A percentile compares a stretch with the other conserved stretches of the same genome.
Evolutionary conservation across 2,329 filamentous ascomycete species (phyloP).

Genomic region (Colletotrichum higginsianum): DNA sequence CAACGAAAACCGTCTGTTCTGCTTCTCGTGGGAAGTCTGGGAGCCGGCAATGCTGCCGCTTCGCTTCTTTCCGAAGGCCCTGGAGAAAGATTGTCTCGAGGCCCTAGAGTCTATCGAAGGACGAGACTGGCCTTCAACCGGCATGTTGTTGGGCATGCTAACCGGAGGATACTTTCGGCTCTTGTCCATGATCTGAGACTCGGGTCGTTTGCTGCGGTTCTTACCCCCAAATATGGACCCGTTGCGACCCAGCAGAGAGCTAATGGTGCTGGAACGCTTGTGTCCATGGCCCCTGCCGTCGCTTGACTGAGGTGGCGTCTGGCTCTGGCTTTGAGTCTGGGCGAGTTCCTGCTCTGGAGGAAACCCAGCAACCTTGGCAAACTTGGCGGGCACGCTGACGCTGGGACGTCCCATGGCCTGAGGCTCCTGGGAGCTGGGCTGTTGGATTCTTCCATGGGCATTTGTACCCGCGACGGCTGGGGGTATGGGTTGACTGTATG

Average conservation of each 20-base stretch:
- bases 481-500: conserved; percentile 90
- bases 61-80: conserved; percentile 78
- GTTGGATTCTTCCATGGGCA: conserved; percentile 90
- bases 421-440: conserved; percentile 84
- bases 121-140: conserved; percentile 70
- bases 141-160: conserved; percentile 85
- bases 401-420: conserved; percentile 75
- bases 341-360: conserved; percentile 62
- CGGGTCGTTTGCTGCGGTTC: conserved; percentile 64
- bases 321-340: conserved; percentile 22
- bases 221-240: conserved; percentile 84
- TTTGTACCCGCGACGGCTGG: conserved; percentile 91
- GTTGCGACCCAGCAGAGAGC: conserved; percentile 86
- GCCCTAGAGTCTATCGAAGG: conserved; percentile 79
- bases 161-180: conserved; percentile 87
- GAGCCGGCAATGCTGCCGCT: conserved; percentile 76
- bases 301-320: conserved; percentile 40
- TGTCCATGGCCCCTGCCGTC: conserved; percentile 67
- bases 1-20: conserved; percentile 78
- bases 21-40: conserved; percentile 70
- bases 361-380: conserved; percentile 72
- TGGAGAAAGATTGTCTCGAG: conserved; percentile 78
- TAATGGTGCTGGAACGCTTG: conserved; percentile 82
- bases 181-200: conserved; percentile 53
- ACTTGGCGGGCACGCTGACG: conserved; percentile 72